Evolutionary conservation across 441 rosid genomes (phyloP), one percentile per base, ranked within the genome.

Genomic region (Gossypium gossypioides): DNA sequence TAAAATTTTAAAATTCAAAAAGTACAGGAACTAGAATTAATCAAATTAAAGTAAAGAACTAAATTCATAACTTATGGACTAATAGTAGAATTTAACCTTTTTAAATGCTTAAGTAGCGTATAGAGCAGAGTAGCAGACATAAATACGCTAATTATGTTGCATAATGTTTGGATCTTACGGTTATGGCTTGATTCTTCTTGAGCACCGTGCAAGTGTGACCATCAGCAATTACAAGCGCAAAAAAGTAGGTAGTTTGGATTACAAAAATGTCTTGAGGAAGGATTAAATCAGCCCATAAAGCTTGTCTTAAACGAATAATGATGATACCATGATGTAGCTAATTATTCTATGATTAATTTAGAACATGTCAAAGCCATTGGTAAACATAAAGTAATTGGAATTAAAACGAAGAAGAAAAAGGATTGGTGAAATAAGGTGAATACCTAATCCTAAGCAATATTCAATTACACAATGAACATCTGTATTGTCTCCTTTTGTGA

Each of bases 131-230:
- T 34, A 34, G 40, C 40, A 34, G 40, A 34, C 8, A 34, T 6
- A 34, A 34, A 34, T 34, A 34, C 40, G 40, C 2, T 34, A 34
- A 34, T 34, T 6, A 34, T 34, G 40, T 34, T 34, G 9, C 73
- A 42, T 57, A 55, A 12, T 15, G 24, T 13, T 44, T 27, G 55
- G 55, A 12, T 64, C 40, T 34, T 34, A 34, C 9, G 40, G 9
- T 34, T 34, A 6, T 42, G 12, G 55, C 19, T 44, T 7, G 72
- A 68, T 64, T 70, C 62, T 27, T 55, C 71, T 76, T 19, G 65
- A 72, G 48, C 29, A 62, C 57, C 27, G 69, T 68, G 77, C 57
- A 57, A 10, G 21, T 21, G 24, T 56, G 74, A 55, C 9, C 55
- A 65, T 37, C 13, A 15, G 48, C 4, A 6, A 6, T 10, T 15